Evolutionary conservation across 306 rosid genomes (phyloP).

Genomic region (Aeschynomene evenia): DNA sequence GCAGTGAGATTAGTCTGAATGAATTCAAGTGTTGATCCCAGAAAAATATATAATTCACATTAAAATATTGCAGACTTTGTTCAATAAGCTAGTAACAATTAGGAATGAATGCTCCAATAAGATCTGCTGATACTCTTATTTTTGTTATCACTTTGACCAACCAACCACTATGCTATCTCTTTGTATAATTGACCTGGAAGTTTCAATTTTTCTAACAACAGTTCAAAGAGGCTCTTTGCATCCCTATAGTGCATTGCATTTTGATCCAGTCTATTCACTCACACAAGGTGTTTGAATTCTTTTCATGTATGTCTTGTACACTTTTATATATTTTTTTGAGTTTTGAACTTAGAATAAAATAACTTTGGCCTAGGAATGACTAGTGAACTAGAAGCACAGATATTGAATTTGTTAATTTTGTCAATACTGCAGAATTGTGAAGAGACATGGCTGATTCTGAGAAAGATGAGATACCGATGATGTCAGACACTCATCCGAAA

Average conservation of each 20-base stretch:
- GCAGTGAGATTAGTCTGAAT: neutral
- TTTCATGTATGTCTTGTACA: slow-evolving; percentile 7
- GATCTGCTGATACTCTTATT: neutral
- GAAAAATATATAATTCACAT: neutral
- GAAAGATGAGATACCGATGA: slow-evolving; percentile 60
- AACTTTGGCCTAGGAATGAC: neutral
- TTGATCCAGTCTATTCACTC: neutral
- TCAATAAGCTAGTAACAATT: neutral
- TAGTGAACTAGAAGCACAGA: neutral
- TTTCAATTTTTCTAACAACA: neutral
- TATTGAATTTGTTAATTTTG: slow-evolving; percentile 9
- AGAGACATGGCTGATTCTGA: slow-evolving; percentile 55
- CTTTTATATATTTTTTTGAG: slow-evolving; percentile 6
- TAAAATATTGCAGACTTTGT: neutral
- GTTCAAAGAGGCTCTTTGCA: neutral
- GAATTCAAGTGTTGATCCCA: neutral
- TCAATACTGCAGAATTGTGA: slow-evolving; percentile 29
- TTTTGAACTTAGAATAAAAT: neutral
- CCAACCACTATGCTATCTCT: neutral
- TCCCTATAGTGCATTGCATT: neutral
- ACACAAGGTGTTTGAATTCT: neutral
- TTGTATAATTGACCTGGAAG: neutral
- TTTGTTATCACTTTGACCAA: neutral
- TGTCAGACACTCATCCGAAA: slow-evolving; percentile 41
- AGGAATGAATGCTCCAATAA: neutral